phyloP scores from a whole-genome alignment of 805 yeast genomes.

The Komagataella ulmi region DNA sequence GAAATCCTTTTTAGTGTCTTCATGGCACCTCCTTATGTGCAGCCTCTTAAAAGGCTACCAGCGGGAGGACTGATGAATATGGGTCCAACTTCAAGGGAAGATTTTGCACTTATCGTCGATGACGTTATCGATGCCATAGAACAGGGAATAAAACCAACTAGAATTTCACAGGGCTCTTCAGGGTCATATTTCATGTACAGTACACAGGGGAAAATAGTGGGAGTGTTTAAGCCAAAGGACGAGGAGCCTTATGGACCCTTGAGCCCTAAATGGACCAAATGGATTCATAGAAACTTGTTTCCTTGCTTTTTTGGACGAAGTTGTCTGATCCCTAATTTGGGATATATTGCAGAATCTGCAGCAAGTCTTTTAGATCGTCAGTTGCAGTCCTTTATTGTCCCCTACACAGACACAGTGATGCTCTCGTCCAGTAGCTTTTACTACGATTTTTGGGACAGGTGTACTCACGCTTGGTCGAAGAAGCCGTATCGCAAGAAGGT shows the following conservation, averaged over 20 bases:
- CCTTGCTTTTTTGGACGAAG: constrained; percentile 70
- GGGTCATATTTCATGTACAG: constrained; percentile 53
- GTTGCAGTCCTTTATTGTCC: constrained; percentile 46
- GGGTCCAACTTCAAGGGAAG: constrained; percentile 6
- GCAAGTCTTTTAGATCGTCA: constrained; percentile 55
- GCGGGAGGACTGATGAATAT: neutral
- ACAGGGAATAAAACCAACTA: constrained; percentile 27
- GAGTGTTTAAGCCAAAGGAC: constrained; percentile 67
- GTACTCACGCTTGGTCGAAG: constrained; percentile 8
- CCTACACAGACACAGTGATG: constrained; percentile 45
- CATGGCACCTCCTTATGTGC: constrained; percentile 21
- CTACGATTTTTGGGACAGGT: constrained; percentile 34
- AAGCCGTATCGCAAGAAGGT: constrained; percentile 29
- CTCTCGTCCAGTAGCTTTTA: constrained; percentile 37
- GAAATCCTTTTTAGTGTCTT: constrained; percentile 47
- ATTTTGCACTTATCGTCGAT: constrained; percentile 27
- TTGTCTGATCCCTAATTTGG: constrained; percentile 60
- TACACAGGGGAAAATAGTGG: constrained; percentile 24
- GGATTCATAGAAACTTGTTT: constrained; percentile 62
- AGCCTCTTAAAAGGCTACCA: constrained; percentile 17
- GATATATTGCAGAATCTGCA: constrained; percentile 61
- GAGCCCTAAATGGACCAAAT: constrained; percentile 70
- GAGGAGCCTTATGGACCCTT: constrained; percentile 74
- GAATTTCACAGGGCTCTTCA: constrained; percentile 55
- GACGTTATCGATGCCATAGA: constrained; percentile 33